These are phyloP conservation scores for Gynostemma pentaphyllum DNA, from an alignment of 306 rosid genomes.

Conservation along the genomic window DNA sequence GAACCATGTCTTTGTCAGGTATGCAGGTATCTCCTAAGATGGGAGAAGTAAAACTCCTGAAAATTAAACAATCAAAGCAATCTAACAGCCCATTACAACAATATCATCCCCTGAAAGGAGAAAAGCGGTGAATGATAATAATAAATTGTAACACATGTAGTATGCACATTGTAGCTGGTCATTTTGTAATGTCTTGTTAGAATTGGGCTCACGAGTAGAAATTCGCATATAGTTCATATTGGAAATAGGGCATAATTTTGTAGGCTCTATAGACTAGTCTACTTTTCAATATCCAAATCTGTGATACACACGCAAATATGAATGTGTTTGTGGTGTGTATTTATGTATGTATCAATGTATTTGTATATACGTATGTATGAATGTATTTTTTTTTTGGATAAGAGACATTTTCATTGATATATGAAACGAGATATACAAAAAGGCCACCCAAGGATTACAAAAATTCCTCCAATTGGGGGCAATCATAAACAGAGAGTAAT, in stretches of 20 bases:
- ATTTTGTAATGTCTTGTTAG: neutral
- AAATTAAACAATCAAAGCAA: neutral
- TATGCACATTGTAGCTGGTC: neutral
- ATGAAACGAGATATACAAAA: too few relatives aligned
- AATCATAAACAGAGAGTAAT: too few relatives aligned
- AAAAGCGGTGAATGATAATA: neutral
- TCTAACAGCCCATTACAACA: neutral
- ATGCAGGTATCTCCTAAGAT: neutral
- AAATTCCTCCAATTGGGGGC: too few relatives aligned
- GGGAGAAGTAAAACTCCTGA: neutral
- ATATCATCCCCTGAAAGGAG: neutral
- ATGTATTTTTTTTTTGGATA: too few relatives aligned
- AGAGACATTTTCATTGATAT: too few relatives aligned
- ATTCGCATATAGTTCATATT: neutral
- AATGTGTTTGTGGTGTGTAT: too few relatives aligned
- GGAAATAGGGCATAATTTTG: neutral
- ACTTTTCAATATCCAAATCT: too few relatives aligned
- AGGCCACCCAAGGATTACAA: too few relatives aligned
- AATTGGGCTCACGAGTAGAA: neutral
- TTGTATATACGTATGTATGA: too few relatives aligned
- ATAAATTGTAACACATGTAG: neutral
- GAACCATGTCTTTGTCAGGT: constrained; percentile 44
- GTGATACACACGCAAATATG: too few relatives aligned
- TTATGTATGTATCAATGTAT: too few relatives aligned
- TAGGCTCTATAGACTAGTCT: too few relatives aligned